A percentile compares a stretch with the other conserved stretches of the same genome.
Evolutionary conservation across 805 yeast species (phyloP).

Genomic region (Kazachstania psychrophila): DNA sequence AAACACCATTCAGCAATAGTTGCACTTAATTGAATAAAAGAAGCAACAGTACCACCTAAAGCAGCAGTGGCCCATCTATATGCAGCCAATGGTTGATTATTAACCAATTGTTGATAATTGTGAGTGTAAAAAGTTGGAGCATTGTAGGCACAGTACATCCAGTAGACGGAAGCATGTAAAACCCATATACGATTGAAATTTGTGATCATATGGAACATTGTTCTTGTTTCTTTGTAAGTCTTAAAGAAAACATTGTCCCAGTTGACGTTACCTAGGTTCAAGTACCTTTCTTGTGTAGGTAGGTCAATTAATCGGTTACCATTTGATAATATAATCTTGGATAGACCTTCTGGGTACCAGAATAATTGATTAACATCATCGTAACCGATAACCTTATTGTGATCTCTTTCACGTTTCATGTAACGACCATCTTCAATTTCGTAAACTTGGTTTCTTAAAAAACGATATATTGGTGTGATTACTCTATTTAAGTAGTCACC

Average conservation of each 20-base stretch:
- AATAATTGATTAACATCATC: conserved; percentile 97
- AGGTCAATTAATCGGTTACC: conserved; percentile 85
- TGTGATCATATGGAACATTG: conserved; percentile 92
- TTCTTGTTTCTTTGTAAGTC: conserved; percentile 89
- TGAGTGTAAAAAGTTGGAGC: conserved; percentile 86
- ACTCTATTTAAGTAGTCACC: conserved; percentile 85
- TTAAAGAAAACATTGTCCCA: conserved; percentile 92
- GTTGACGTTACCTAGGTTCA: conserved; percentile 78
- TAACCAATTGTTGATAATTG: conserved; percentile 70
- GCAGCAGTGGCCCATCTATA: conserved; percentile 90
- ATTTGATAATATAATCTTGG: conserved; percentile 82
- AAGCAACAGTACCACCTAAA: conserved; percentile 84
- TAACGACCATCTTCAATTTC: conserved; percentile 73
- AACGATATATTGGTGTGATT: conserved; percentile 80
- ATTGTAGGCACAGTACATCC: conserved; percentile 92
- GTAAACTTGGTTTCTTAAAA: conserved; percentile 70
- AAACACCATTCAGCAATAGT: conserved; percentile 89
- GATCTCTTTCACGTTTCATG: conserved; percentile 77
- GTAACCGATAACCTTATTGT: conserved; percentile 75
- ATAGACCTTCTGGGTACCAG: conserved; percentile 99
- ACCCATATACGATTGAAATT: conserved; percentile 98
- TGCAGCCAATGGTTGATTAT: conserved; percentile 79
- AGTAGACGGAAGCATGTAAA: conserved; percentile 76
- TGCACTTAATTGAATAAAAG: conserved; percentile 72
- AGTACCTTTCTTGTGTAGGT: conserved; percentile 80